These are phyloP conservation scores for Punica granatum DNA, from an alignment of 345 rosid species.

Conservation along the genomic window DNA sequence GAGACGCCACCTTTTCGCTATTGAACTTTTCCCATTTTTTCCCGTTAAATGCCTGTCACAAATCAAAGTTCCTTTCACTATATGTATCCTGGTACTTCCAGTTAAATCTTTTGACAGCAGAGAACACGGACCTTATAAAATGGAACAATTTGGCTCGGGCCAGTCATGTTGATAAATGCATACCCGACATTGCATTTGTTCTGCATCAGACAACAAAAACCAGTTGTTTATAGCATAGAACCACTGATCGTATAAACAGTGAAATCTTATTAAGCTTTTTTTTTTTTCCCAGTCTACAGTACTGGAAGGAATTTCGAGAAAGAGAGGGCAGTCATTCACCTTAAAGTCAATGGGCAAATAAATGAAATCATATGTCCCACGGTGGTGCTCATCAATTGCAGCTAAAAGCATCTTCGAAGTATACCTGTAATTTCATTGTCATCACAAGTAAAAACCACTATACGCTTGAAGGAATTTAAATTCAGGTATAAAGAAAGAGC, in stretches of 20 bases:
- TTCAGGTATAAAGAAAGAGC: neutral
- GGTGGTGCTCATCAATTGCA: constrained; percentile 56
- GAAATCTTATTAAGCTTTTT: neutral
- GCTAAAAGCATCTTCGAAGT: constrained; percentile 67
- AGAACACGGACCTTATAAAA: constrained; percentile 31
- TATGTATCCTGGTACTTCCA: constrained; percentile 2
- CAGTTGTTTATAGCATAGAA: constrained; percentile 8
- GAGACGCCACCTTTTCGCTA: constrained; percentile 67
- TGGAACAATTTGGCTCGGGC: constrained; percentile 41
- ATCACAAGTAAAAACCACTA: neutral
- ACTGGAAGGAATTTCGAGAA: neutral
- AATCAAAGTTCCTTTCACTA: neutral
- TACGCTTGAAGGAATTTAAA: neutral
- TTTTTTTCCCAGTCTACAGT: neutral
- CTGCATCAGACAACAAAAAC: constrained; percentile 19
- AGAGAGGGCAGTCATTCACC: constrained; percentile 28
- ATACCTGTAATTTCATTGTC: constrained; percentile 10
- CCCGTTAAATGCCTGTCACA: constrained; percentile 56
- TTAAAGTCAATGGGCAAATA: constrained; percentile 73
- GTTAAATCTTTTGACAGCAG: neutral
- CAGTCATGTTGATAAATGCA: constrained; percentile 66
- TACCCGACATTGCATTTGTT: constrained; percentile 71
- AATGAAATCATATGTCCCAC: constrained; percentile 60
- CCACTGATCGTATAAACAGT: neutral
- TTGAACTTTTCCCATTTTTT: constrained; percentile 86